Percentiles rank a stretch among this genome's conserved stretches.
Conservation (phyloP, 768 basidiomycete species). For the Austroboletus festivus region DNA sequence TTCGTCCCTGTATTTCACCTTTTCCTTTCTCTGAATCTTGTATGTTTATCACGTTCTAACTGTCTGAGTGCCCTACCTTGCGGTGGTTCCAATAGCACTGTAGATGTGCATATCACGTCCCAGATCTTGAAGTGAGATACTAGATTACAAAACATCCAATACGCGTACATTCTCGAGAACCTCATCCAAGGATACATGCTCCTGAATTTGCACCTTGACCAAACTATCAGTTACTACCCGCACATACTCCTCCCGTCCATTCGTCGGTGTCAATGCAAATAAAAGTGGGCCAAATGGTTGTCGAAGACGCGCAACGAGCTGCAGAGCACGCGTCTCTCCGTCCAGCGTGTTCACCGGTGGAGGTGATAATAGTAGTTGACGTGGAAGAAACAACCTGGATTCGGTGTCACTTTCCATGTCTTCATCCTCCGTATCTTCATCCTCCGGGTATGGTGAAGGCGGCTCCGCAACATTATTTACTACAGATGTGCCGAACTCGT, state of each 20-base stretch:
- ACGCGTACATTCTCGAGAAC: conserved; percentile 3
- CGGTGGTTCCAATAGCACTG: no score
- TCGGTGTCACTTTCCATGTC: no score
- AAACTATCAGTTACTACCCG: conserved; percentile 3
- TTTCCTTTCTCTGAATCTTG: no score
- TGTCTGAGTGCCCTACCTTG: no score
- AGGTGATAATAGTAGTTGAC: background rate
- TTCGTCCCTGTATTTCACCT: no score
- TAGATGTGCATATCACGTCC: no score
- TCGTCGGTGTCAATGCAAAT: background rate
- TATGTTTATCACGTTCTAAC: no score
- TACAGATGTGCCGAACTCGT: background rate
- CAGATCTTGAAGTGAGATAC: no score
- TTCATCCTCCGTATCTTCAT: no score
- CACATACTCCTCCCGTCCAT: background rate
- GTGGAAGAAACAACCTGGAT: background rate
- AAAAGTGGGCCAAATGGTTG: conserved; percentile 3
- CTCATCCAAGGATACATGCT: background rate
- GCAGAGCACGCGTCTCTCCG: background rate
- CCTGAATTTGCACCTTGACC: conserved; percentile 4
- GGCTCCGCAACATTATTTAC: no score
- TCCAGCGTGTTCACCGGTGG: background rate
- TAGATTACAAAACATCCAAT: background rate
- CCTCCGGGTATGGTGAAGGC: no score
- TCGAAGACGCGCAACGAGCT: background rate